Evolutionary conservation across 768 basidiomycete species (phyloP), one percentile per base, ranked within the genome.

Genomic region (Pisolithus microcarpus): DNA sequence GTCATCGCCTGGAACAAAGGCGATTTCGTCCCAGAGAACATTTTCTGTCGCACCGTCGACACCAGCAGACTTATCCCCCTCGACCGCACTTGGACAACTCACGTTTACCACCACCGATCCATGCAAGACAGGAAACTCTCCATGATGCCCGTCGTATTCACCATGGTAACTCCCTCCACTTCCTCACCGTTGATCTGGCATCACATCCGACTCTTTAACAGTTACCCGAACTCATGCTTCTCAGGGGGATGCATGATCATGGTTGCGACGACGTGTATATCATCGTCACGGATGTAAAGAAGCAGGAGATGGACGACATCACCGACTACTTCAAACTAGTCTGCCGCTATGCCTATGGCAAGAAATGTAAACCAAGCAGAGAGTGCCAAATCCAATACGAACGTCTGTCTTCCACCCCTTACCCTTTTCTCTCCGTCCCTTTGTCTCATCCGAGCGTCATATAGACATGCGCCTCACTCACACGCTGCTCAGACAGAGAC

Each of bases 71-170:
- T 88, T 61, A 87, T 88, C 52, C 86, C 86, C 39, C 79, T 88
- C 58, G 85, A 87, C 74, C 76, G 86, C 52, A 85, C 85, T 16
- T 88, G 86, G 86, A 84, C 82, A 28, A 88, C 85, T 7, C 84
- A 87, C 65, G 82, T 88, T 38, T 87, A 82, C 61, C 84, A 87
- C 63, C 86, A 88, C 53, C 75, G 79, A 53, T 82, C 84, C 4
- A 84, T 87, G 78, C 76, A 80, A 53, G 84, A 86, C 58, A 75
- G 82, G 49, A 83, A 81, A 54, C 65, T 84, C 38, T 80, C 80
- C 23, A 87, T 87, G 84, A 82, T 85, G 76, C 85, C 82, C 5
- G 85, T 88, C 2, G 82, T 88, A 0, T 86, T 85, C 60, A 87
- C 85, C 44, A 86, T 88, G 83, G 86, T 86, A 58, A 56, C 74